Percentiles rank a stretch among this genome's conserved stretches.
Evolutionary conservation across 78 protist genomes (phyloP).

Genomic region (Bodo saltans): DNA sequence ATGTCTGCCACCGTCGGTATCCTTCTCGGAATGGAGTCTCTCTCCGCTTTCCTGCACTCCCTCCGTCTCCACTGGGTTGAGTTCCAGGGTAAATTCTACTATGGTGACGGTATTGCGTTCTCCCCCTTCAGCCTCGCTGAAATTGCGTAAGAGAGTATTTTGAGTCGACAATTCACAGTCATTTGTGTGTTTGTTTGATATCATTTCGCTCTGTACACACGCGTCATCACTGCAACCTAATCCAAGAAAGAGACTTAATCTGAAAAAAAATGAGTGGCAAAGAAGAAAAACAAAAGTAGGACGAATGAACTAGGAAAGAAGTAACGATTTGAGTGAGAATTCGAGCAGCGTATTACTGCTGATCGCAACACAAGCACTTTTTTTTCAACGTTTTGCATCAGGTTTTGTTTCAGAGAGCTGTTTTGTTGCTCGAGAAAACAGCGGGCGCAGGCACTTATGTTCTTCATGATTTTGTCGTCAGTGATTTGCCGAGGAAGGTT

Average conservation of each 20-base stretch:
- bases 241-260: not conserved
- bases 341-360: too few species aligned
- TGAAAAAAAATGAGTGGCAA: not conserved
- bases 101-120: conserved; percentile 70
- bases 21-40: conserved; percentile 94
- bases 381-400: too few species aligned
- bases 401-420: too few species aligned
- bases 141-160: not conserved
- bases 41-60: conserved; percentile 99
- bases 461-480: too few species aligned
- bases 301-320: too few species aligned
- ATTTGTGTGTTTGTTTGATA: not conserved
- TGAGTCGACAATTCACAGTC: not conserved
- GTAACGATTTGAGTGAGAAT: not conserved
- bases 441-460: too few species aligned
- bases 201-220: not conserved
- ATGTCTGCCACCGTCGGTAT: conserved; percentile 84
- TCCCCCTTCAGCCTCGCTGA: conserved; percentile 58
- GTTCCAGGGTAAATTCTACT: conserved; percentile 92
- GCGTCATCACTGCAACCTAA: not conserved
- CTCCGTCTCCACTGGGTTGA: conserved; percentile 99
- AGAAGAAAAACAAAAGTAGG: not conserved
- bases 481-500: too few species aligned
- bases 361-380: too few species aligned
- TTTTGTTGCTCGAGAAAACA: too few species aligned